A percentile compares a stretch with the other conserved stretches of the same genome.
phyloP scores from a whole-genome alignment of 805 yeast species.

The Cephaloascus albidus region DNA sequence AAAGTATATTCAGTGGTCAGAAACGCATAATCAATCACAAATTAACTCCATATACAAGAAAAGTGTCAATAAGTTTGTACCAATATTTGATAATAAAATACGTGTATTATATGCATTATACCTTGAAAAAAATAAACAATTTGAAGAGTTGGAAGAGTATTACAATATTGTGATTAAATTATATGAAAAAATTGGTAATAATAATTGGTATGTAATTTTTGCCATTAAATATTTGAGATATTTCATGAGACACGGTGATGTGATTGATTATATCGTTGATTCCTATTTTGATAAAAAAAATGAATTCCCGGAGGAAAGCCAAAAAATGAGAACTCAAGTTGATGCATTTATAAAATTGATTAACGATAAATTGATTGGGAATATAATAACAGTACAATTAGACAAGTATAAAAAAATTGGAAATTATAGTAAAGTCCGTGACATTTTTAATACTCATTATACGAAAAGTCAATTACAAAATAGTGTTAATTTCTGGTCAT shows the following conservation, averaged over 20 bases:
- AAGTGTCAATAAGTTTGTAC: conserved; percentile 35
- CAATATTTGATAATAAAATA: conserved; percentile 5
- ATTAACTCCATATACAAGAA: conserved; percentile 38
- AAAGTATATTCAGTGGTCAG: conserved; percentile 37
- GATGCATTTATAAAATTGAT: not conserved
- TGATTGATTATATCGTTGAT: not conserved
- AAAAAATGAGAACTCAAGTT: no score
- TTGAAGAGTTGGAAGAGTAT: not conserved
- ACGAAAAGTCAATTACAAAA: conserved; percentile 20
- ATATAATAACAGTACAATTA: conserved; percentile 1
- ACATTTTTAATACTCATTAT: conserved; percentile 19
- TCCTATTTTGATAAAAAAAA: not conserved
- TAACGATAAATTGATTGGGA: not conserved
- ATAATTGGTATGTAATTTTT: not conserved
- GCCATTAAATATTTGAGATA: not conserved
- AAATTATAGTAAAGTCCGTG: not conserved
- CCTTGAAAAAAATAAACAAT: not conserved
- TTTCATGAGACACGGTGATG: not conserved
- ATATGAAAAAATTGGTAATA: not conserved
- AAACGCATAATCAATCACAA: no score
- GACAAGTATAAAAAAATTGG: conserved; percentile 6
- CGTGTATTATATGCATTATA: not conserved
- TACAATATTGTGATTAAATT: not conserved
- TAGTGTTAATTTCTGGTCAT: conserved; percentile 46
- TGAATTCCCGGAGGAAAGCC: no score